A percentile compares a stretch with the other conserved stretches of the same genome.
Evolutionary conservation across 352 stramenopile genomes (phyloP).

Genomic region (Phytophthora brassicae): DNA sequence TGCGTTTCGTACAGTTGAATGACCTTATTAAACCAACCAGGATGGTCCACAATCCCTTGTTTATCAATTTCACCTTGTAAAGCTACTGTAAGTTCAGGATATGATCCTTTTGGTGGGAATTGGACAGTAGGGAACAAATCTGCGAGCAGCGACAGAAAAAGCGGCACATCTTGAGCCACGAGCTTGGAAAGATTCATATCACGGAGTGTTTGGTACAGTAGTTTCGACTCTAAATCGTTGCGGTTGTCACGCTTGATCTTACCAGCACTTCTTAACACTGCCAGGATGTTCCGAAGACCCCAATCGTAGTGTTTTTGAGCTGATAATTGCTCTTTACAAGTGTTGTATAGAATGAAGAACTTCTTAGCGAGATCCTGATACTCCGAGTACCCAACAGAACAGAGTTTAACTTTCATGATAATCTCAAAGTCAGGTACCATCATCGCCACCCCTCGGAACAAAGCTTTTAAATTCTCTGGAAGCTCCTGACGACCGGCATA

Average conservation of each 20-base stretch:
- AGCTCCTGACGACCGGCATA: slow-evolving; percentile 98
- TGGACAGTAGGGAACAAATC: slow-evolving; percentile 96
- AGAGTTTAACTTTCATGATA: slow-evolving; percentile 96
- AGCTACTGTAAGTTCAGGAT: slow-evolving; percentile 93
- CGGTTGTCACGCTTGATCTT: slow-evolving; percentile 92
- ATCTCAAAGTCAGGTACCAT: slow-evolving; percentile 94
- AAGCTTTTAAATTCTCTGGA: slow-evolving; percentile 98
- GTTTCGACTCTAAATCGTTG: slow-evolving; percentile 85
- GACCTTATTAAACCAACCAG: slow-evolving; percentile 94
- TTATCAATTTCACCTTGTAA: slow-evolving; percentile 90
- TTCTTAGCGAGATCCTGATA: slow-evolving; percentile 92
- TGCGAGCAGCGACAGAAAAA: slow-evolving; percentile 96
- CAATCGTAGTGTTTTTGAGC: slow-evolving; percentile 94
- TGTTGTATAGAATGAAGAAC: slow-evolving; percentile 92
- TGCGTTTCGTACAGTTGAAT: slow-evolving; percentile 98
- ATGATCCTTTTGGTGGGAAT: slow-evolving; percentile 93
- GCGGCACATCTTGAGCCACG: slow-evolving; percentile 96
- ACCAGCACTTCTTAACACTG: slow-evolving; percentile 85
- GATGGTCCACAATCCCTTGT: slow-evolving; percentile 87
- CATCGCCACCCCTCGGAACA: slow-evolving; percentile 91
- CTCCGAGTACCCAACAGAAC: slow-evolving; percentile 93
- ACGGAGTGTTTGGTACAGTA: slow-evolving; percentile 89
- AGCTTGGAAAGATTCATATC: slow-evolving; percentile 99
- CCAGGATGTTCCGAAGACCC: slow-evolving; percentile 90
- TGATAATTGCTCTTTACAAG: slow-evolving; percentile 91